Conservation (phyloP, 1,139 yeast genomes). For the Sugiyamaella grinbergsii region DNA sequence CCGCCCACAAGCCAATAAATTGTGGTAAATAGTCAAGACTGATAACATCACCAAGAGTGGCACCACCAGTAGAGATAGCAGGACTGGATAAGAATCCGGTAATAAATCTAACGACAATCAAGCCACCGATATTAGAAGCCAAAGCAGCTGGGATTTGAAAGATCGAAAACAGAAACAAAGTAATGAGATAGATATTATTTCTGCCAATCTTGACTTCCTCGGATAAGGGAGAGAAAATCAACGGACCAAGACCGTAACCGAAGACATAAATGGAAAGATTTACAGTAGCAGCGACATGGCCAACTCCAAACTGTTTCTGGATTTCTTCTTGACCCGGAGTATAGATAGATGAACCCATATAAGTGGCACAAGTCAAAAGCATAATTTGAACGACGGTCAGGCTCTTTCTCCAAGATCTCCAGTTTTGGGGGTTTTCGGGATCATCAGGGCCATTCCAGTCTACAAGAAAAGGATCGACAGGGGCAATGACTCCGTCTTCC, state of each 20-base stretch:
- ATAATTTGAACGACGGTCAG: slow-evolving; percentile 47
- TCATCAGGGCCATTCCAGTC: slow-evolving; percentile 54
- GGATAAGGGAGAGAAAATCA: slow-evolving; percentile 56
- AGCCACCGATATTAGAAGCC: slow-evolving; percentile 49
- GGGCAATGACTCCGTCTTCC: slow-evolving; percentile 35
- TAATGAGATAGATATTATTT: slow-evolving; percentile 51
- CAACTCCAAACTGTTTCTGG: slow-evolving; percentile 47
- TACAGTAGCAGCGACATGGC: slow-evolving; percentile 50
- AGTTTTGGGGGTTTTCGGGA: slow-evolving; percentile 59
- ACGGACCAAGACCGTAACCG: slow-evolving; percentile 61
- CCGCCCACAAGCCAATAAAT: slow-evolving; percentile 53
- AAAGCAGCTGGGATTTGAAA: slow-evolving; percentile 54
- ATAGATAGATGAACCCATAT: slow-evolving; percentile 61
- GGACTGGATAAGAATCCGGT: slow-evolving; percentile 83
- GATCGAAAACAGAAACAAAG: slow-evolving; percentile 56
- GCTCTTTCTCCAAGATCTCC: slow-evolving; percentile 49
- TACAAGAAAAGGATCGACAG: slow-evolving; percentile 36
- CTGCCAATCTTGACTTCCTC: slow-evolving; percentile 57
- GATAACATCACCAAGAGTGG: slow-evolving; percentile 67
- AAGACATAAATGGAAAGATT: slow-evolving; percentile 57
- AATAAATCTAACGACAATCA: slow-evolving; percentile 68
- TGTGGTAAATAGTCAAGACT: slow-evolving; percentile 27
- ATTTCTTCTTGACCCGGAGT: slow-evolving; percentile 55
- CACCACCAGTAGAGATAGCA: slow-evolving; percentile 84
- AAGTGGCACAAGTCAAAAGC: slow-evolving; percentile 53